A percentile compares a stretch with the other conserved stretches of the same genome.
These are phyloP conservation scores for Elongisporangium senticosum DNA, from an alignment of 352 stramenopile species.

Conservation along the genomic window DNA sequence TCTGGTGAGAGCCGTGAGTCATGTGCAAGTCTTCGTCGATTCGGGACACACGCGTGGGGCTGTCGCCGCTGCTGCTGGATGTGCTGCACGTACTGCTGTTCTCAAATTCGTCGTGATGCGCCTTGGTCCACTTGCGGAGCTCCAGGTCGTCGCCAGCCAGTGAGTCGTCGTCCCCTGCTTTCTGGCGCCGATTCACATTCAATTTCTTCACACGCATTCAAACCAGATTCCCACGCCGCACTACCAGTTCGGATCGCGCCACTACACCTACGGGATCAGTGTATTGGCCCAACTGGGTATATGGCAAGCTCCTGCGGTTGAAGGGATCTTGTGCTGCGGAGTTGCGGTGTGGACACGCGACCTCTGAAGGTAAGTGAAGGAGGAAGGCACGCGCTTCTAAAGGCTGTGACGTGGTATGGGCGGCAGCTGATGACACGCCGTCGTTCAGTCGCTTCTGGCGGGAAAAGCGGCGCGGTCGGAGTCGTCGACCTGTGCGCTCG, in stretches of 20 bases:
- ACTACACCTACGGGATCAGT: background rate
- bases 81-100: slow-evolving; percentile 2
- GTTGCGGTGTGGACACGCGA: background rate
- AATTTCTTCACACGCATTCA: slow-evolving; percentile 79
- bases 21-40: background rate
- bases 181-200: slow-evolving; percentile 53
- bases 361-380: background rate
- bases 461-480: slow-evolving; percentile 7
- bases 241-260: background rate
- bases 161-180: slow-evolving; percentile 59
- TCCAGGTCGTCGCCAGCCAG: slow-evolving; percentile 20
- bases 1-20: slow-evolving; percentile 2
- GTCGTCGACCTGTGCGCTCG: background rate
- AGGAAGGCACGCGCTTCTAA: background rate
- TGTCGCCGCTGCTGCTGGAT: slow-evolving; percentile 27
- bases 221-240: background rate
- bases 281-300: background rate
- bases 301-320: background rate
- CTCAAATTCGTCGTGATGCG: background rate
- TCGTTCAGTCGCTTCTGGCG: slow-evolving; percentile 4
- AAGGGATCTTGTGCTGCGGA: background rate
- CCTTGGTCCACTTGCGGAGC: slow-evolving; percentile 34
- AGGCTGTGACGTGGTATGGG: background rate
- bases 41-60: slow-evolving; percentile 16
- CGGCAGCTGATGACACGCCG: slow-evolving; percentile 3